Evolutionary conservation across 768 basidiomycete genomes (phyloP).

Genomic region (Austroboletus eburneus): DNA sequence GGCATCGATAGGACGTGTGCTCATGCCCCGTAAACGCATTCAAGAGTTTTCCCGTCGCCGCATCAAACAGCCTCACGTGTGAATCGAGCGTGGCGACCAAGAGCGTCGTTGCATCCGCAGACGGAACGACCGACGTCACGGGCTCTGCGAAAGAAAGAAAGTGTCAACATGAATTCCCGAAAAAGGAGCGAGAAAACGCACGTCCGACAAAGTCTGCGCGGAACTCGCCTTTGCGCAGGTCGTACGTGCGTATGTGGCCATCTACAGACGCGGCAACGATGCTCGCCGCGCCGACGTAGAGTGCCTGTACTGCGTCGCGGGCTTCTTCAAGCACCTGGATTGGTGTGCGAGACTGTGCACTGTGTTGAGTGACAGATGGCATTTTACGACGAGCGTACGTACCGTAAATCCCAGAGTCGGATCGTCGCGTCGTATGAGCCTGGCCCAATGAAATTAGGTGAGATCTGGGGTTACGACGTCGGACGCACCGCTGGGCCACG

Average conservation of each 20-base stretch:
- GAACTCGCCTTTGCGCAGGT: slow-evolving; percentile 89
- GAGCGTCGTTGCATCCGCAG: slow-evolving; percentile 74
- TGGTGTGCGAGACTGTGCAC: slow-evolving; percentile 73
- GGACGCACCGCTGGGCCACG: slow-evolving; percentile 74
- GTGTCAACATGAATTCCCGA: not conserved
- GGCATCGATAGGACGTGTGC: slow-evolving; percentile 72
- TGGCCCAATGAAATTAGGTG: slow-evolving; percentile 24
- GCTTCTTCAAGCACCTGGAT: slow-evolving; percentile 92
- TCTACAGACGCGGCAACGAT: slow-evolving; percentile 87
- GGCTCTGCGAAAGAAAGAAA: slow-evolving; percentile 52
- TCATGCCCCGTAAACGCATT: slow-evolving; percentile 81
- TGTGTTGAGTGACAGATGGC: slow-evolving; percentile 20
- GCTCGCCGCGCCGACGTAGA: slow-evolving; percentile 61
- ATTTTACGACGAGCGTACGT: slow-evolving; percentile 4
- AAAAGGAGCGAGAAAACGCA: slow-evolving; percentile 38
- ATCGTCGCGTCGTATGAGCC: slow-evolving; percentile 93
- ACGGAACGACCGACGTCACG: slow-evolving; percentile 77
- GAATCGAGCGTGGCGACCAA: slow-evolving; percentile 83
- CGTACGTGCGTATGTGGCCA: slow-evolving; percentile 89
- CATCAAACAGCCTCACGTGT: slow-evolving; percentile 82
- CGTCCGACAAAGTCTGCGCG: slow-evolving; percentile 88
- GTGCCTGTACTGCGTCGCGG: slow-evolving; percentile 77
- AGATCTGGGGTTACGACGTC: not conserved
- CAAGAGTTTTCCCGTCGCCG: slow-evolving; percentile 72
- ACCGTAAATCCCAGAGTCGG: slow-evolving; percentile 90